Conservation (phyloP, 2,329 filamentous ascomycete species). For the Niveomyces coronatus region DNA sequence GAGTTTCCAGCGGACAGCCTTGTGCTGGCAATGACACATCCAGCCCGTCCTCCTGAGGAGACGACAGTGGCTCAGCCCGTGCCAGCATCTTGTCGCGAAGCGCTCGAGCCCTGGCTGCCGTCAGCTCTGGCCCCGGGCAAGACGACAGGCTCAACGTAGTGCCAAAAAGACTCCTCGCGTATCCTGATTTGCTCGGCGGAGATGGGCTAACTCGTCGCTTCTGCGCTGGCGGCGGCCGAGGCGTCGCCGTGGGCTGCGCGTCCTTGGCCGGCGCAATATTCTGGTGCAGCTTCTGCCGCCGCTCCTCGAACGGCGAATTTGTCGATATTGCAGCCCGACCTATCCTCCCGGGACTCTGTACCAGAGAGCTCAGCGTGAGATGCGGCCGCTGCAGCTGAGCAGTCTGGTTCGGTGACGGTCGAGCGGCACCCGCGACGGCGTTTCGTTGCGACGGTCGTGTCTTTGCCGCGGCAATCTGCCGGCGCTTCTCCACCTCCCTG, state of each 20-base stretch:
- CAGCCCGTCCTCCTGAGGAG: neutral
- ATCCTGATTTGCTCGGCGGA: slow-evolving; percentile 23
- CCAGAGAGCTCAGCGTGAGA: slow-evolving; percentile 30
- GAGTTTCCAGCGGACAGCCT: neutral
- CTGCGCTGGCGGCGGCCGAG: slow-evolving; percentile 16
- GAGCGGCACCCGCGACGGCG: slow-evolving; percentile 11
- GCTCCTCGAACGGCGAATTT: slow-evolving; percentile 24
- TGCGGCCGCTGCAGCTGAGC: slow-evolving; percentile 29
- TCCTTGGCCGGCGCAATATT: neutral
- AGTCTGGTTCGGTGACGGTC: slow-evolving; percentile 15
- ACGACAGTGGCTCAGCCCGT: slow-evolving; percentile 4
- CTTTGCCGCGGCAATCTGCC: slow-evolving; percentile 33
- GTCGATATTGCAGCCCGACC: slow-evolving; percentile 23
- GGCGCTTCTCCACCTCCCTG: slow-evolving; percentile 43
- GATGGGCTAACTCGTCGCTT: slow-evolving; percentile 19
- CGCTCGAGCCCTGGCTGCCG: slow-evolving; percentile 11
- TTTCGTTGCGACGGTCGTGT: slow-evolving; percentile 13
- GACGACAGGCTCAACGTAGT: slow-evolving; percentile 22
- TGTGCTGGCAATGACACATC: neutral
- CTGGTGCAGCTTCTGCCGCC: slow-evolving; percentile 13
- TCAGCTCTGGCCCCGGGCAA: slow-evolving; percentile 10
- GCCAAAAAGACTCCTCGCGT: slow-evolving; percentile 26
- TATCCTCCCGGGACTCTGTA: slow-evolving; percentile 20
- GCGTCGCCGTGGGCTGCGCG: slow-evolving; percentile 3
- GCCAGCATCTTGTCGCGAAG: slow-evolving; percentile 15